phyloP scores from a whole-genome alignment of 352 stramenopile genomes.

The Phytopythium delawarense region DNA sequence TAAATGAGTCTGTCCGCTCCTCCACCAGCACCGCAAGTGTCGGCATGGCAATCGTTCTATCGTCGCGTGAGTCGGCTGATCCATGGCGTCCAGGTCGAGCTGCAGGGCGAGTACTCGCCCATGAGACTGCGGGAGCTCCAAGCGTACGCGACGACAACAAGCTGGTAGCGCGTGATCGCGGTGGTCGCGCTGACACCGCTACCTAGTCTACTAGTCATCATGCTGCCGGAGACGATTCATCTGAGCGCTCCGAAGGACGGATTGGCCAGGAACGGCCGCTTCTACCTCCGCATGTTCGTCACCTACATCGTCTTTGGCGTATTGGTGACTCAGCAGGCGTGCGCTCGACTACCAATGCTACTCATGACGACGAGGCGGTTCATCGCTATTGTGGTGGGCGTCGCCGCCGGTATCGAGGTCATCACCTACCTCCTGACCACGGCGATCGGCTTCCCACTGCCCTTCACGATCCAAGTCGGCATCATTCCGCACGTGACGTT shows the following conservation, averaged over 20 bases:
- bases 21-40: background rate
- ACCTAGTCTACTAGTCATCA: constrained; percentile 9
- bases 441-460: constrained; percentile 13
- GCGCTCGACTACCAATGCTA: constrained; percentile 8
- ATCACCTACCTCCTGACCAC: constrained; percentile 6
- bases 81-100: constrained; percentile 9
- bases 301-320: constrained; percentile 17
- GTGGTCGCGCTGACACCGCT: constrained; percentile 12
- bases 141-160: constrained; percentile 6
- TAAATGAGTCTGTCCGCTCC: too few species aligned
- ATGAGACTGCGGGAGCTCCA: constrained; percentile 3
- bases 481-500: constrained; percentile 11
- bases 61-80: background rate
- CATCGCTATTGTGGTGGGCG: constrained; percentile 6
- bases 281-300: constrained; percentile 17
- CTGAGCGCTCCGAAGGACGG: constrained; percentile 13
- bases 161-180: constrained; percentile 3
- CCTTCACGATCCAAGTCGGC: constrained; percentile 12
- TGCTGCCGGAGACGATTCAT: constrained; percentile 11
- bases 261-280: constrained; percentile 11
- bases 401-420: constrained; percentile 5
- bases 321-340: constrained; percentile 13
- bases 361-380: constrained; percentile 9
- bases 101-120: constrained; percentile 12
- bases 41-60: background rate